Evolutionary conservation across 2,329 filamentous ascomycete species (phyloP), one percentile per base, ranked within the genome.

Genomic region (Ceratocystis harringtonii): DNA sequence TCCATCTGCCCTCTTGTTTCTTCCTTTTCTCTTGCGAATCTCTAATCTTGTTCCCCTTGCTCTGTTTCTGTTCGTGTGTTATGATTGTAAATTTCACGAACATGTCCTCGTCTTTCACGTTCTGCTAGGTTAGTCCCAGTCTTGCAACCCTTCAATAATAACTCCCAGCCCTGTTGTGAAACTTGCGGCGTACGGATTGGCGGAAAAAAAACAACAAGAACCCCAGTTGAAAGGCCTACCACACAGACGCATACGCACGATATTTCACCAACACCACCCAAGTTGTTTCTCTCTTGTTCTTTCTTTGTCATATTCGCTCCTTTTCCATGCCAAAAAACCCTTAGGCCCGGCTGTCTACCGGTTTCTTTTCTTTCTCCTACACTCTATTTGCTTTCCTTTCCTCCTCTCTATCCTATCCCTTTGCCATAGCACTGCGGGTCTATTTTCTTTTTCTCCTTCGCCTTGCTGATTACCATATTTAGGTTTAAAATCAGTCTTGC

Each of bases 161-260:
- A 50, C 30, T 36, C 43, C 61, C 22, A 62, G 61, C 61, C 61
- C 61, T 62, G 61, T 62, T 62, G 61, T 62, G 61, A 62, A 62
- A 62, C 61, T 62, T 50, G 61, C 41, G 22, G 61, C 43, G 61
- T 62, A 32, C 41, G 30, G 61, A 32, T 62, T 62, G 25, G 43
- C 22, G 28, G n/a, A 62, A 30, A 62, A 48, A 30, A 62, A 30
- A 62, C 50, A 48, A 62, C 22, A 22, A 36, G 32, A 57, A 57
- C 8, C 55, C 55, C 22, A 36, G 28, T 36, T n/a, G 22, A 58
- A n/a, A n/a, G 22, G 36, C 36, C 36, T 41, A 41, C 10, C 36
- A 41, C 52, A 30, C 5, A 32, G 6, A 57, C 52, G 25, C 10
- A 57, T n/a, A 58, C 55, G 28, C 36, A 58, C 25, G 12, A 25